These are phyloP conservation scores for Aspergillus fructus DNA, from an alignment of 2,329 filamentous ascomycete species.

Conservation along the genomic window DNA sequence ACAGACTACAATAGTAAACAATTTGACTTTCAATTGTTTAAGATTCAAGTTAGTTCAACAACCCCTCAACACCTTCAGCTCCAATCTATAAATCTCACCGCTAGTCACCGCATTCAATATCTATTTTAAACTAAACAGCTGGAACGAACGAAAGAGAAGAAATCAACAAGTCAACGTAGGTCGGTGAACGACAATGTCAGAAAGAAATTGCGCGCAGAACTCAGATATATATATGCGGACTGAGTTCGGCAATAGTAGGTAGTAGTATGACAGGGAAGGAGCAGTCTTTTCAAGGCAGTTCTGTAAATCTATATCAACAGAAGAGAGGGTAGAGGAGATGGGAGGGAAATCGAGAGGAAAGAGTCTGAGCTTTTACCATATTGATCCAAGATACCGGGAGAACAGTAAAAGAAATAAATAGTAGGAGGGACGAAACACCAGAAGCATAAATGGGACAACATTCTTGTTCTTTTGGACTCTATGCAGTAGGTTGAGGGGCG, in stretches of 20 bases:
- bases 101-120: constrained; percentile 16
- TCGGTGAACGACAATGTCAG: background rate
- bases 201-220: background rate
- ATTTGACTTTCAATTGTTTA: background rate
- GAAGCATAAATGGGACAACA: constrained; percentile 2
- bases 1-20: background rate
- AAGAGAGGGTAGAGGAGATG: constrained; percentile 1
- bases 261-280: constrained; percentile 9
- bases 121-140: constrained; percentile 9
- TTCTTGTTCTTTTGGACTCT: constrained; percentile 15
- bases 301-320: constrained; percentile 12
- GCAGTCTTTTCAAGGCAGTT: constrained; percentile 2
- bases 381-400: constrained; percentile 21
- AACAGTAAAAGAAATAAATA: constrained; percentile 3
- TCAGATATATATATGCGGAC: background rate
- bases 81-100: constrained; percentile 19
- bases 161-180: constrained; percentile 5
- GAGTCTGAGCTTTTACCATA: constrained; percentile 18
- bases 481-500: constrained; percentile 28
- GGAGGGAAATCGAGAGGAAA: constrained; percentile 9
- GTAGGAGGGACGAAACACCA: background rate
- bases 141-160: constrained; percentile 5
- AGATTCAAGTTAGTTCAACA: constrained; percentile 10
- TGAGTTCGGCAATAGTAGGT: background rate
- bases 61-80: constrained; percentile 8